phyloP scores from a whole-genome alignment of 371 early-diverging fungal genomes.

The Rhizopus delemar region DNA sequence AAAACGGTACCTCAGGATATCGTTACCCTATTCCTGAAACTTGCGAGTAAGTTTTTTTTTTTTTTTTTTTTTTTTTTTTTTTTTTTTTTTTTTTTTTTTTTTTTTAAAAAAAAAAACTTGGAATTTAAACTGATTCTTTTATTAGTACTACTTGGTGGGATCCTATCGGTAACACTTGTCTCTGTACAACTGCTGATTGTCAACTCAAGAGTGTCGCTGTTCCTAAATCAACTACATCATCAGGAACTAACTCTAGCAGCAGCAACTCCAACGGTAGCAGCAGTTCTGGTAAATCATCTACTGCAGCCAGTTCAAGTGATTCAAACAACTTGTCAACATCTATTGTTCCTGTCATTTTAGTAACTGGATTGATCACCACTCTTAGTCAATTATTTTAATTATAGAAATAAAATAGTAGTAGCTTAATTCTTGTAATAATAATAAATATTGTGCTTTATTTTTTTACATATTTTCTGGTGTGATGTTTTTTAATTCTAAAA shows the following conservation, averaged over 20 bases:
- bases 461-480: conserved; percentile 42
- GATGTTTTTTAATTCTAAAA: conserved; percentile 52
- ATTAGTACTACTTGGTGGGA: conserved; percentile 69
- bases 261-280: background rate
- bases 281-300: background rate
- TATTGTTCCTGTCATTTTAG: conserved; percentile 4
- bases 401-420: background rate
- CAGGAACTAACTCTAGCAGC: background rate
- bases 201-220: conserved; percentile 51
- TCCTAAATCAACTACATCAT: conserved; percentile 8
- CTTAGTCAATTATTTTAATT: conserved; percentile 10
- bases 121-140: background rate
- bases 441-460: background rate
- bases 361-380: conserved; percentile 10
- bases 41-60: conserved; percentile 55
- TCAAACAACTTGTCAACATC: background rate
- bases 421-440: background rate
- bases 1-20: conserved; percentile 46
- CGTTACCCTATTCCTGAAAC: conserved; percentile 58
- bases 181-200: conserved; percentile 50
- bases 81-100: background rate
- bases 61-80: background rate
- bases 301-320: background rate
- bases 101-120: conserved; percentile 3
- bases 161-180: conserved; percentile 58